Conservation (phyloP, 352 stramenopile species). For the Globisporangium parvum region DNA sequence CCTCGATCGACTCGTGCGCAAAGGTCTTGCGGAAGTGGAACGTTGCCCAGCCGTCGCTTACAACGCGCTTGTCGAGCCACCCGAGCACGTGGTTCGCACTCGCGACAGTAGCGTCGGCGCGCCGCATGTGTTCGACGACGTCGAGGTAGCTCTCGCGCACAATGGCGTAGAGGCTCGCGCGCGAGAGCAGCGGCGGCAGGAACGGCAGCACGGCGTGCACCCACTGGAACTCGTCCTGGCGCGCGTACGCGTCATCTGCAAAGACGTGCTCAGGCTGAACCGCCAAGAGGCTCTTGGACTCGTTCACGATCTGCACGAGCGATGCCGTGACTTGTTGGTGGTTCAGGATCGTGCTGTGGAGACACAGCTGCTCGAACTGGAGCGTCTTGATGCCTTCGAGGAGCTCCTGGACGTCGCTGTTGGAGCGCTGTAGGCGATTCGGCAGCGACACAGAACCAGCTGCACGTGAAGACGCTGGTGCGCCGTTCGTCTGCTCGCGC, state of each 20-base stretch:
- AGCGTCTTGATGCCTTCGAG: conserved; percentile 10
- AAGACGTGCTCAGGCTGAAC: not conserved
- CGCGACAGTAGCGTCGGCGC: conserved; percentile 10
- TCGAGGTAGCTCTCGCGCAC: conserved; percentile 8
- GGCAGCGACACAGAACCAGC: not conserved
- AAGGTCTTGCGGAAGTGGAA: conserved; percentile 28
- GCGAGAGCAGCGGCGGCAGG: conserved; percentile 11
- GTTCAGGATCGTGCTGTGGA: conserved; percentile 6
- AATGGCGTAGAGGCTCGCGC: conserved; percentile 2
- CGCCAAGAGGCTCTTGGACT: conserved; percentile 1
- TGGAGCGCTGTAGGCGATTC: conserved; percentile 3
- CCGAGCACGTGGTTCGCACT: conserved; percentile 23
- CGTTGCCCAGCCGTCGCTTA: conserved; percentile 10
- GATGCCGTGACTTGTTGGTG: conserved; percentile 5
- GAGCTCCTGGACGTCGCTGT: conserved; percentile 10
- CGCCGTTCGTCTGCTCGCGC: not conserved
- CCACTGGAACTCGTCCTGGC: conserved; percentile 15
- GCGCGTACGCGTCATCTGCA: not conserved
- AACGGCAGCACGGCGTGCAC: conserved; percentile 13
- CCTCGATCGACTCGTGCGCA: conserved; percentile 14
- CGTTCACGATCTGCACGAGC: conserved; percentile 6
- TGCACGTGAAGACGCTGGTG: not conserved
- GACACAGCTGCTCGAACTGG: conserved; percentile 7
- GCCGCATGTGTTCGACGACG: conserved; percentile 15
- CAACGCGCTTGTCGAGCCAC: conserved; percentile 23